phyloP scores from a whole-genome alignment of 352 stramenopile genomes.

The Plasmopara muralis region DNA sequence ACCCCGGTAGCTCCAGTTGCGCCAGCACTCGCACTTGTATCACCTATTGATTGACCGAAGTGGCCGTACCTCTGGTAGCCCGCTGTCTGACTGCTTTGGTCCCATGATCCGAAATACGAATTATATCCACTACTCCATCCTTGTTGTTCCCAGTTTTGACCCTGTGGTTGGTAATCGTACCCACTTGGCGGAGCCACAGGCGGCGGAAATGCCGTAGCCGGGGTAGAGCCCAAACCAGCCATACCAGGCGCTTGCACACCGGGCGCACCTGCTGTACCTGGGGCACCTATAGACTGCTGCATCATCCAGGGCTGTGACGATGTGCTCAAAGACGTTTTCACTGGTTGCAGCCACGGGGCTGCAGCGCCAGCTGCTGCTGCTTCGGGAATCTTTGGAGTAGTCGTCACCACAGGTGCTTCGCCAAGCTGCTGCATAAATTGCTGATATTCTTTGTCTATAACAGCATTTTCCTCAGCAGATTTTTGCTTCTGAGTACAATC shows the following conservation, averaged over 20 bases:
- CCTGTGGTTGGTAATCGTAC: conserved; percentile 34
- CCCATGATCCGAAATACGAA: conserved; percentile 47
- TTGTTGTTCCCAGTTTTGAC: conserved; percentile 30
- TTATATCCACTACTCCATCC: conserved; percentile 39
- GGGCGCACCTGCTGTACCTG: conserved; percentile 19
- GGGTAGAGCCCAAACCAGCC: conserved; percentile 30
- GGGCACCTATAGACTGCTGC: conserved; percentile 37
- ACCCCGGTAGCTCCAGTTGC: conserved; percentile 18
- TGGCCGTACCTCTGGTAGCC: conserved; percentile 37
- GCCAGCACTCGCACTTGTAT: conserved; percentile 4
- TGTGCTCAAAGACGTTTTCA: conserved; percentile 33
- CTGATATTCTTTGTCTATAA: conserved; percentile 81
- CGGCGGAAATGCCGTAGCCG: conserved; percentile 46
- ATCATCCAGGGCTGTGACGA: conserved; percentile 59
- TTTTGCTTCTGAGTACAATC: conserved; percentile 93
- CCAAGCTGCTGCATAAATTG: conserved; percentile 85
- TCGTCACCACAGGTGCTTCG: conserved; percentile 64
- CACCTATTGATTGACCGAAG: conserved; percentile 14
- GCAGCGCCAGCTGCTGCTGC: conserved; percentile 17
- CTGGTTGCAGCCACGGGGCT: conserved; percentile 65
- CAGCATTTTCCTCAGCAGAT: conserved; percentile 59
- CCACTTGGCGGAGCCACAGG: conserved; percentile 26
- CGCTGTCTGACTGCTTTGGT: conserved; percentile 23
- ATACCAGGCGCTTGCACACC: conserved; percentile 17
- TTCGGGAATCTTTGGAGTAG: conserved; percentile 33